A percentile compares a stretch with the other conserved stretches of the same genome.
Conservation (phyloP, 257 asterid species). For the Nemophila menziesii region DNA sequence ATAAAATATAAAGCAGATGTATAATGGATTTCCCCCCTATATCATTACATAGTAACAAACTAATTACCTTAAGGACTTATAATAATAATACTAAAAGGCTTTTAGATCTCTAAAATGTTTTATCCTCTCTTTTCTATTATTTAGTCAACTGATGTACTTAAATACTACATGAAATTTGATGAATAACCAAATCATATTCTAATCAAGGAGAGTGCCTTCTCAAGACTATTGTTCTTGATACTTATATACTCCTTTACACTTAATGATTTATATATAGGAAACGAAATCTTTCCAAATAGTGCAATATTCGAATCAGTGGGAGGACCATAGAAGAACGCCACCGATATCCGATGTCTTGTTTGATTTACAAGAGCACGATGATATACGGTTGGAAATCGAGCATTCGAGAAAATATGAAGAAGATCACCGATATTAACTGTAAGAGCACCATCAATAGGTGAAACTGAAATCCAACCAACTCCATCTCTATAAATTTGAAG, state of each 20-base stretch:
- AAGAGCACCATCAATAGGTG: constrained; percentile 39
- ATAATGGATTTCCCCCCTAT: too few species aligned
- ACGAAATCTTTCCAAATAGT: constrained; percentile 24
- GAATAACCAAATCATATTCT: constrained; percentile 6
- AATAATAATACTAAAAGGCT: too few species aligned
- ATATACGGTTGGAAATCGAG: constrained; percentile 20
- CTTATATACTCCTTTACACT: constrained; percentile 45
- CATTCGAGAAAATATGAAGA: constrained; percentile 60
- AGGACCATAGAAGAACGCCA: constrained; percentile 54
- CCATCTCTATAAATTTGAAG: constrained; percentile 47
- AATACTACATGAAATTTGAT: too few species aligned
- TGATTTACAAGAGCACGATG: constrained; percentile 60
- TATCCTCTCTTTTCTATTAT: too few species aligned
- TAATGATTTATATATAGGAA: constrained; percentile 32
- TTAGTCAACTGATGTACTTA: too few species aligned
- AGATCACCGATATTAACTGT: constrained; percentile 64
- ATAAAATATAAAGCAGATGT: too few species aligned
- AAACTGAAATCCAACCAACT: constrained; percentile 38
- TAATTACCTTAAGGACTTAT: too few species aligned
- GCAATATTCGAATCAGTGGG: constrained; percentile 27
- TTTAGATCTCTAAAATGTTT: too few species aligned
- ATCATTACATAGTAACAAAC: too few species aligned
- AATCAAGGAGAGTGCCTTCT: constrained; percentile 35
- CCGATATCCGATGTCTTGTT: constrained; percentile 32
- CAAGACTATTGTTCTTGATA: constrained; percentile 48